Base-by-base conservation (phyloP, 208 protist genomes). In the Endotrypanum monterogeii region DNA sequence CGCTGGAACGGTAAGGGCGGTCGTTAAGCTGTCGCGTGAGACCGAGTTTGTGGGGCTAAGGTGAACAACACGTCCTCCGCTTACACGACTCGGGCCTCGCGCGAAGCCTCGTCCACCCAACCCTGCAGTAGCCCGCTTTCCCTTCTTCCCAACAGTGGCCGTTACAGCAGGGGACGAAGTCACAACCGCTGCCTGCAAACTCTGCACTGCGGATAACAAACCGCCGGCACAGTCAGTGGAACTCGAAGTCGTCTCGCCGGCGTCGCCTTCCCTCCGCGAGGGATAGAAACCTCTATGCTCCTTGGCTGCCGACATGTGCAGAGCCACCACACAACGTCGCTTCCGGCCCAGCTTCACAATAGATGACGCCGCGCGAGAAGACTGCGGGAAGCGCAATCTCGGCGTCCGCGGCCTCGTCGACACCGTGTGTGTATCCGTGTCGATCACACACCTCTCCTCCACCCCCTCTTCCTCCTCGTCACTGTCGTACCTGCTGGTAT, bases 361-460 rank as follows among this genome's bases (percentile, higher is more conserved):
- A 63, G 25, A 66, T 67, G 41, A 52, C 71, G 62, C 62, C 41
- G 41, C 11, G 30, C 71, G 71, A 9, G 71, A 71, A n/a, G 67
- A 48, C 37, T 61, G 57, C 3, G 58, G 62, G 63, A 82, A 71
- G 66, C 71, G 67, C 50, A 68, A 28, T 20, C 57, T 66, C 41
- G 71, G 77, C 6, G 71, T 82, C 18, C 67, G 69, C 41, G 25
- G 18, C 39, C 57, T 50, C 0, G 57, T 54, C 35, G 50, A 30
- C 23, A 20, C 32, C 16, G 41, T 39, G 1, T 46, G 65, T 30
- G 65, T 35, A 18, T 18, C 28, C 16, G 35, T 28, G 46, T 41
- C 39, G 16, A 57, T 3, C 6, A 30, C 44, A 18, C n/a, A 11
- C 44, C 41, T 30, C 39, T n/a, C 30, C 30, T 14, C 48, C 11